Base-by-base conservation (phyloP, 2,329 filamentous ascomycete genomes). In the Xylaria sp. region DNA sequence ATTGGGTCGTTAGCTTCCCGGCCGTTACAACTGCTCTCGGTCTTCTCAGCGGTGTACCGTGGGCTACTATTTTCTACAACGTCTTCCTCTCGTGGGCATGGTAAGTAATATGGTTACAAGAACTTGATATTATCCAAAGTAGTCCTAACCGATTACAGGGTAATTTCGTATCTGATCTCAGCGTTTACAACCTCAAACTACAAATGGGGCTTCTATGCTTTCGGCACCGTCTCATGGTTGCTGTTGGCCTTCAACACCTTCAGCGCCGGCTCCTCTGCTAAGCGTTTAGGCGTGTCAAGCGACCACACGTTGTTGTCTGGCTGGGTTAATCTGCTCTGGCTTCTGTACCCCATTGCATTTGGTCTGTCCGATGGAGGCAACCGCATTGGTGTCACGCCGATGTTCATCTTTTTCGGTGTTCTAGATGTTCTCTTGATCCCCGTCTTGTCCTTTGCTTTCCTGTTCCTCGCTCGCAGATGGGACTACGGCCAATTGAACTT, bases 121-220 rank as follows among this genome's bases (percentile, higher is more conserved):
- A 48, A 17, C 38, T 13, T n/a, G 11, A 26, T 23, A 13, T 23
- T n/a, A 3, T 28, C 20, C 6, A 26, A 54, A 56, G 66, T 33
- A 68, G 65, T 71, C 31, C 46, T 42, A 66, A 65, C n/a, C 10
- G 10, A 48, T 17, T 11, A 38, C 26, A 78, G 77, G 84, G 74
- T 87, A 69, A 72, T 87, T 72, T 78, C 80, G 26, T 87, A 87
- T 74, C 81, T 88, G 36, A 79, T 82, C 61, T 80, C 79, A 26
- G 84, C 86, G 61, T 84, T 82, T 77, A 86, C 84, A 3, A 66
- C 74, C 6, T 82, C 81, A 57, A 81, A 78, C 72, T 88, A 88
- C 78, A 87, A 87, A 77, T 88, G 86, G 86, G 87, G 86, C 6
- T 88, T 87, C 80, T 88, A 79, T 74, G 82, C 79, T 69, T 86